A percentile compares a stretch with the other conserved stretches of the same genome.
phyloP scores from a whole-genome alignment of 352 stramenopile genomes.

The Achlya hypogyna region DNA sequence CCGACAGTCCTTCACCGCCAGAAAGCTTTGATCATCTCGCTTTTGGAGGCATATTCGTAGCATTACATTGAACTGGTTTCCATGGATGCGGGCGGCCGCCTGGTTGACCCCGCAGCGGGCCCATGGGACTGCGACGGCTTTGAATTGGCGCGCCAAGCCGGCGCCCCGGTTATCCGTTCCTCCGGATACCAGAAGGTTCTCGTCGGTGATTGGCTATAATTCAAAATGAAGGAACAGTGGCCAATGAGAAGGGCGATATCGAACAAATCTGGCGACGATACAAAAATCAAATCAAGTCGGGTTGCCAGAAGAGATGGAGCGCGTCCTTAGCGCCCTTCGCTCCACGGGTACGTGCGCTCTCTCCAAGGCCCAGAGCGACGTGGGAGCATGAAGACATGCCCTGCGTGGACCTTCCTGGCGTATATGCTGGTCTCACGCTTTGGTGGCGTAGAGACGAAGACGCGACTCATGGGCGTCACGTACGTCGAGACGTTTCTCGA shows the following conservation, averaged over 20 bases:
- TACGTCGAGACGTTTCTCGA: constrained; percentile 21
- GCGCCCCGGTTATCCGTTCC: not conserved
- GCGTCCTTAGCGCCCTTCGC: constrained; percentile 18
- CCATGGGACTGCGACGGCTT: too few species aligned
- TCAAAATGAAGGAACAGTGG: not conserved
- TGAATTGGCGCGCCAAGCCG: not conserved
- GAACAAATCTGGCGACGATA: constrained; percentile 5
- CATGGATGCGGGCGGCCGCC: too few species aligned
- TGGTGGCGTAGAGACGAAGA: constrained; percentile 55
- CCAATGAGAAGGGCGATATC: constrained; percentile 9
- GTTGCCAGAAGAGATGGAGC: constrained; percentile 10
- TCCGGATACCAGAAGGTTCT: not conserved
- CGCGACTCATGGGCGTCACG: constrained; percentile 57
- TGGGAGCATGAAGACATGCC: not conserved
- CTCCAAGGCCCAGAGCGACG: not conserved
- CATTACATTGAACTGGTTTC: too few species aligned
- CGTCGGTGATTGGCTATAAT: constrained; percentile 15
- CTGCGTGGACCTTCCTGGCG: too few species aligned
- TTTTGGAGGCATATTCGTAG: too few species aligned
- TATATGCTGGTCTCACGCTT: not conserved
- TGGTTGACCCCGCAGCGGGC: too few species aligned
- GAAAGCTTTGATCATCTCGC: too few species aligned
- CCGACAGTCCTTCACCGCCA: too few species aligned
- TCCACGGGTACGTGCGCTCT: constrained; percentile 6
- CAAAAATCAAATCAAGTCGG: constrained; percentile 3